A percentile compares a stretch with the other conserved stretches of the same genome.
Evolutionary conservation across 768 basidiomycete species (phyloP).

Genomic region (Kwoniella europaea): DNA sequence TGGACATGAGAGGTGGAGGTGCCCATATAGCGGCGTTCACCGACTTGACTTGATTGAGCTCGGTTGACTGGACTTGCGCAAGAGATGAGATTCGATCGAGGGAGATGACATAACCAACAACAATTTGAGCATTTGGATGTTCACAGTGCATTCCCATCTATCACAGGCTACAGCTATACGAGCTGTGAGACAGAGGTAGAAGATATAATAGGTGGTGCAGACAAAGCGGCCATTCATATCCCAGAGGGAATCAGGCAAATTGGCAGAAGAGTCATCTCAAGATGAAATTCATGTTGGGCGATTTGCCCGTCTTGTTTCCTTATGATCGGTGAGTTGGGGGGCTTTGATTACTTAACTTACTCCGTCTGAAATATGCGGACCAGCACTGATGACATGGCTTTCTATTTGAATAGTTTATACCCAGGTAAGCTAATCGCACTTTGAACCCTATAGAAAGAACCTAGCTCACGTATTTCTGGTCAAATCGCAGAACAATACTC

Average conservation of each 20-base stretch:
- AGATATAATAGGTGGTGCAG: too few relatives aligned
- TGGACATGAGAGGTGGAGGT: conserved; percentile 3
- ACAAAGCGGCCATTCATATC: neutral
- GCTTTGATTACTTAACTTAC: neutral
- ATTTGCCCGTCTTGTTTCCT: conserved; percentile 56
- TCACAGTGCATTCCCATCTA: too few relatives aligned
- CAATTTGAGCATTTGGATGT: neutral
- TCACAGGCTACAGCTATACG: too few relatives aligned
- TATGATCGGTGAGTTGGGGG: conserved; percentile 52
- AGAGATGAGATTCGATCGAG: neutral
- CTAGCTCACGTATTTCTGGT: too few relatives aligned
- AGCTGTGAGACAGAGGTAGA: too few relatives aligned
- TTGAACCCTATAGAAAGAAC: too few relatives aligned
- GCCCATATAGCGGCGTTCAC: neutral
- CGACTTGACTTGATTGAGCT: neutral
- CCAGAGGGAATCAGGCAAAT: neutral
- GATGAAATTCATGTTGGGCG: conserved; percentile 54
- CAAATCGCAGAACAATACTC: conserved; percentile 84
- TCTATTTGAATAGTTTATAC: conserved; percentile 94
- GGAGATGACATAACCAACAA: conserved; percentile 1
- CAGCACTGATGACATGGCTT: conserved; percentile 61
- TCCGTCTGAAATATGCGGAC: neutral
- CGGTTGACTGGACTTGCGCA: neutral
- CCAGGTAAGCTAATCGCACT: conserved; percentile 67
- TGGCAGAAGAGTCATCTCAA: conserved; percentile 4